Evolutionary conservation across 2,329 filamentous ascomycete genomes (phyloP).

Genomic region (Beauveria rudraprayagi): DNA sequence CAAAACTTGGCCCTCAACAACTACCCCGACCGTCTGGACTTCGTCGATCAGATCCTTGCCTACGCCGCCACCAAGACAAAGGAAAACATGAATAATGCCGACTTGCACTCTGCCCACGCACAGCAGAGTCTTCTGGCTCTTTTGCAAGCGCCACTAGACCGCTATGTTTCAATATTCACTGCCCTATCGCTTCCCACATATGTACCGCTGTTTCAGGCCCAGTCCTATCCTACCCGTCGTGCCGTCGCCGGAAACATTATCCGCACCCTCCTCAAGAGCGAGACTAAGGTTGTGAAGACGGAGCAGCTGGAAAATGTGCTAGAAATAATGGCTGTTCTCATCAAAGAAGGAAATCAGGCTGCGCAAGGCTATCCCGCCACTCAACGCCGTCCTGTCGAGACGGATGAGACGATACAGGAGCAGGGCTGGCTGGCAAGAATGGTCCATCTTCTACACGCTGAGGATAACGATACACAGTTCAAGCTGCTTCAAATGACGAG

Average conservation of each 20-base stretch:
- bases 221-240: conserved; percentile 85
- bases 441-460: conserved; percentile 74
- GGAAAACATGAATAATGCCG: conserved; percentile 89
- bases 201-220: conserved; percentile 78
- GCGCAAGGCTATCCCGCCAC: conserved; percentile 78
- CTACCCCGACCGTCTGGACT: conserved; percentile 86
- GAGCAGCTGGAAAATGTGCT: conserved; percentile 82
- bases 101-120: conserved; percentile 78
- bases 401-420: conserved; percentile 95
- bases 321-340: conserved; percentile 80
- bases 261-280: conserved; percentile 71
- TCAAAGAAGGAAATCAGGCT: conserved; percentile 83
- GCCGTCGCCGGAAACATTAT: conserved; percentile 87
- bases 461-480: conserved; percentile 90
- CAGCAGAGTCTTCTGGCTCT: conserved; percentile 86
- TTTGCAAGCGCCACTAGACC: conserved; percentile 80
- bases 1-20: conserved; percentile 92
- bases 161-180: conserved; percentile 93
- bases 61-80: conserved; percentile 81
- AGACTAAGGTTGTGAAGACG: conserved; percentile 68
- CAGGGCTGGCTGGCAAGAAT: conserved; percentile 94
- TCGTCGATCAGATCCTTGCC: conserved; percentile 86
- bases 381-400: conserved; percentile 70
- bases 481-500: conserved; percentile 81
- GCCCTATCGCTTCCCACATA: conserved; percentile 87